Percentiles rank a stretch among this genome's conserved stretches.
Evolutionary conservation across 208 protist species (phyloP).

Genomic region (Leishmania tarentolae): DNA sequence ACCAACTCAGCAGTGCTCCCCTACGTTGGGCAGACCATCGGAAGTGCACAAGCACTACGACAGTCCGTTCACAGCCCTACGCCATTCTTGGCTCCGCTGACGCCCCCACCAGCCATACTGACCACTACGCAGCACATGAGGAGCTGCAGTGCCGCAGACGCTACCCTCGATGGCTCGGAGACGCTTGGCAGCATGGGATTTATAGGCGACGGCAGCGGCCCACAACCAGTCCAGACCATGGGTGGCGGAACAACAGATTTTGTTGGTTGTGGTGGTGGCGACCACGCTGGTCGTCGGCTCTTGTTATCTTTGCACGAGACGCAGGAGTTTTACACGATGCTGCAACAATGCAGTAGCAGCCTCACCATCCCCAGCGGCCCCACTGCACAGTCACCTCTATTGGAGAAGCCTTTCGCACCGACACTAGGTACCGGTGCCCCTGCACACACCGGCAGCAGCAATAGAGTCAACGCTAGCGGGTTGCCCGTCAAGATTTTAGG

Average conservation of each 20-base stretch:
- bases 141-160: not conserved
- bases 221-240: not conserved
- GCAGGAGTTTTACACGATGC: conserved; percentile 10
- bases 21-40: no score
- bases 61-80: not conserved
- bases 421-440: not conserved
- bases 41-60: not conserved
- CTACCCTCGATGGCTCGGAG: not conserved
- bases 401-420: not conserved
- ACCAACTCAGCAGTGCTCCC: not conserved
- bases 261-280: not conserved
- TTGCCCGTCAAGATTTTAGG: not conserved
- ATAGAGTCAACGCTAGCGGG: not conserved
- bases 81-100: not conserved
- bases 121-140: not conserved
- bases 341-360: conserved; percentile 9
- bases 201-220: not conserved
- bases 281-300: not conserved
- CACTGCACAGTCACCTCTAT: not conserved
- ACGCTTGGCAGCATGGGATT: not conserved
- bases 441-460: not conserved
- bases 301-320: not conserved
- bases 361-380: not conserved
- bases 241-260: not conserved
- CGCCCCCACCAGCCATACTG: not conserved